A percentile compares a stretch with the other conserved stretches of the same genome.
Conservation (phyloP, 257 asterid genomes). For the Solanum corneliomulleri region DNA sequence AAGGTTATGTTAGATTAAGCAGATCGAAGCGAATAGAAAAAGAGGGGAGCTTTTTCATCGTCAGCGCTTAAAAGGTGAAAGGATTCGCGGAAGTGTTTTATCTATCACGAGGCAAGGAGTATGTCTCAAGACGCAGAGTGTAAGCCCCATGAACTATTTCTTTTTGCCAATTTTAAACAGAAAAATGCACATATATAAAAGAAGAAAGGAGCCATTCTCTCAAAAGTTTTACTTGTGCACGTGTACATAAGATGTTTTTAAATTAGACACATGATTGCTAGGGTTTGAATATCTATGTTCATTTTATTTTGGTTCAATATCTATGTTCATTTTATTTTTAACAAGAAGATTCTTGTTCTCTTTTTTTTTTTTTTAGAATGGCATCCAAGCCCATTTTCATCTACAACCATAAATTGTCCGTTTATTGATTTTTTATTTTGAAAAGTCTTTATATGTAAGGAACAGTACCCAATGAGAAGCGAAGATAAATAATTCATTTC, state of each 20-base stretch:
- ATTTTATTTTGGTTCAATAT: neutral
- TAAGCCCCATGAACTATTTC: neutral
- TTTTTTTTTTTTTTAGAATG: neutral
- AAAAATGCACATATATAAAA: neutral
- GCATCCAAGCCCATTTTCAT: neutral
- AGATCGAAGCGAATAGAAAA: neutral
- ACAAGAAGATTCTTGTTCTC: neutral
- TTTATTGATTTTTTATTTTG: no score
- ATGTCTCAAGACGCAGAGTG: neutral
- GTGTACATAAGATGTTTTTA: neutral
- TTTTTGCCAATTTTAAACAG: neutral
- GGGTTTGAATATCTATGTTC: neutral
- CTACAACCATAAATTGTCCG: neutral
- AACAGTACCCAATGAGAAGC: neutral
- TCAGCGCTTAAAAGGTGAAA: neutral
- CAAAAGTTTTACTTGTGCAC: neutral
- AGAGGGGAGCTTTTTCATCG: neutral
- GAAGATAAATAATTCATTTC: neutral
- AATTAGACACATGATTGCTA: neutral
- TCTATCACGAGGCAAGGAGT: neutral
- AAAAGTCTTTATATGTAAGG: neutral
- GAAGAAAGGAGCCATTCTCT: neutral
- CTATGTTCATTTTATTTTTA: neutral
- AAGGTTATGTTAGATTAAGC: neutral
- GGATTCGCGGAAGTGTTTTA: neutral